These are phyloP conservation scores for Peronospora belbahrii DNA, from an alignment of 352 stramenopile species.

Conservation along the genomic window DNA sequence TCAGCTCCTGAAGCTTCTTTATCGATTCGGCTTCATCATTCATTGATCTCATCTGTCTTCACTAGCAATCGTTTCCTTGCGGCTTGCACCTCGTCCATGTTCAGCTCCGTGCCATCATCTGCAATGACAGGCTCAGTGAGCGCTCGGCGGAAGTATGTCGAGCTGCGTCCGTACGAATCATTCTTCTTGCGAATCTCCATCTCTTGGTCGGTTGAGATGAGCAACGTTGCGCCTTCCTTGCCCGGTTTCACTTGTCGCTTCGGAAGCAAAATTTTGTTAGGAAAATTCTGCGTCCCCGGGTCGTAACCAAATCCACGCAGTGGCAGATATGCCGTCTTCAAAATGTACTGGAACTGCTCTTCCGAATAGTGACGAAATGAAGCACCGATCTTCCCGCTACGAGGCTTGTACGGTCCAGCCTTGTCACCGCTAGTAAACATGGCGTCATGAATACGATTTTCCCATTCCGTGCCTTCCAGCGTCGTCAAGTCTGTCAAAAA, in stretches of 20 bases:
- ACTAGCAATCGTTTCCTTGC: constrained; percentile 34
- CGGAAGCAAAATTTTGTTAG: constrained; percentile 53
- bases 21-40: constrained; percentile 21
- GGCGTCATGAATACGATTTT: constrained; percentile 54
- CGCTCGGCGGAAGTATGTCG: constrained; percentile 72
- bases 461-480: constrained; percentile 74
- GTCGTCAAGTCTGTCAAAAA: constrained; percentile 57
- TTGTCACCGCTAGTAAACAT: constrained; percentile 51
- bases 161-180: constrained; percentile 68
- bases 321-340: constrained; percentile 67
- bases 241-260: constrained; percentile 77
- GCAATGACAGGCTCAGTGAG: constrained; percentile 72
- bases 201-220: constrained; percentile 50
- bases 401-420: constrained; percentile 70
- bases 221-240: constrained; percentile 39
- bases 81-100: constrained; percentile 73
- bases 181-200: constrained; percentile 76
- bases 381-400: constrained; percentile 77
- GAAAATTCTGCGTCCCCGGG: constrained; percentile 71
- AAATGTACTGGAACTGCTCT: constrained; percentile 78
- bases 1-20: constrained; percentile 14
- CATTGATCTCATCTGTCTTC: constrained; percentile 27
- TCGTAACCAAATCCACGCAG: constrained; percentile 84
- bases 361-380: constrained; percentile 80
- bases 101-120: constrained; percentile 69